Base-by-base conservation (phyloP, 257 asterid species). In the Nyctanthes arbortristis region DNA sequence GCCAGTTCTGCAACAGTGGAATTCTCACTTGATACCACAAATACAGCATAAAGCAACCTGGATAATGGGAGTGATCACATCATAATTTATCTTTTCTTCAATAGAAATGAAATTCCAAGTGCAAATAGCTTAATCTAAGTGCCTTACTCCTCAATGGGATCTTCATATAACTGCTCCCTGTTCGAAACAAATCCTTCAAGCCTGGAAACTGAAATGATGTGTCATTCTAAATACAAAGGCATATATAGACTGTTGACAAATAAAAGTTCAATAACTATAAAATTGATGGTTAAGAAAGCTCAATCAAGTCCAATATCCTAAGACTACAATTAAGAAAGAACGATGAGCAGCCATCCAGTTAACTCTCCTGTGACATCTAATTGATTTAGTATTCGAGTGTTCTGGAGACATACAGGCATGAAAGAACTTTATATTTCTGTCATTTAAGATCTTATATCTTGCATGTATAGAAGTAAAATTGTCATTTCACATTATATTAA, bases 21-120 rank as follows among this genome's bases (percentile, higher is more conserved):
- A 84, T 89, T 84, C 80, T 89, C 99, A 82, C 95, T 94, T 74
- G 96, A 89, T 76, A 89, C 99, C 85, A 91, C 97, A 79, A 91
- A 94, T 75, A 94, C 99, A 78, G 97, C 99, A 88, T 94, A 91
- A 68, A 94, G 97, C 93, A 94, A 81, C 97, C 99, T 94, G 95
- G 68, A 58, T 55, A 63, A 63, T 28, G 72, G 60, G 68, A 74
- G 68, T 58, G 69, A 65, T 35, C 63, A 71, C 56, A 66, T 73
- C 77, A 81, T 63, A 49, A 77, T 56, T 58, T 61, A 56, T 70
- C 35, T 58, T 68, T 66, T 72, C 62, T 60, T 65, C 68, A 20
- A n/a, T 34, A 40, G 71, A 78, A 55, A 56, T 68, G 40, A 65
- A 65, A 78, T 55, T 73, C 52, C 65, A 77, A 29, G 57, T 11